Conservation (phyloP, 225 moss, liverwort and hornwort species). For the Sphagnum contortum region DNA sequence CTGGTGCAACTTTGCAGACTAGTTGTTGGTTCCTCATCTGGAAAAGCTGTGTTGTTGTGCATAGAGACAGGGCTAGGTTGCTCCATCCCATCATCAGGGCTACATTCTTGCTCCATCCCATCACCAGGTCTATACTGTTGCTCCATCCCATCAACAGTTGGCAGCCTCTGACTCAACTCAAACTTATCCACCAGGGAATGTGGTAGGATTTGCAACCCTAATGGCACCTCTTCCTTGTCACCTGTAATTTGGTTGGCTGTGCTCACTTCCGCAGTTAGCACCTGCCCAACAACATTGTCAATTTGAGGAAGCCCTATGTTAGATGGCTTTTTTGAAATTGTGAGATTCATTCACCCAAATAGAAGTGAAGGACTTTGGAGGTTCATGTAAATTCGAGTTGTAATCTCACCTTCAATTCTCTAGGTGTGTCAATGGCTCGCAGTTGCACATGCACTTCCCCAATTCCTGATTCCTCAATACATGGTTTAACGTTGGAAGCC, state of each 20-base stretch:
- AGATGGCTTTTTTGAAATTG: no score
- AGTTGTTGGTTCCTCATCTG: slow-evolving; percentile 43
- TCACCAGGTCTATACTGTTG: slow-evolving; percentile 24
- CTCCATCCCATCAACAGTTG: slow-evolving; percentile 29
- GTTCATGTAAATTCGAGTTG: no score
- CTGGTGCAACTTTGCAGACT: slow-evolving; percentile 17
- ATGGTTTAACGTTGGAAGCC: no score
- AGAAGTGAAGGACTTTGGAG: no score
- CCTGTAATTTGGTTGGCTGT: no score
- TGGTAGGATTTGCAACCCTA: slow-evolving; percentile 35
- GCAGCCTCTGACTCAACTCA: slow-evolving; percentile 15
- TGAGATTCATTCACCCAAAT: no score
- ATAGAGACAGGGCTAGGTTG: slow-evolving; percentile 43
- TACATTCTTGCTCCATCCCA: no score
- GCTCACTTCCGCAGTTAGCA: no score
- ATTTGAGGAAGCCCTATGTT: no score
- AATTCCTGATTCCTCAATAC: no score
- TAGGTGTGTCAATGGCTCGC: slow-evolving; percentile 13
- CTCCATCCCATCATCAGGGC: no score
- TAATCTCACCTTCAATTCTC: neutral
- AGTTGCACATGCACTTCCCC: slow-evolving; percentile 1
- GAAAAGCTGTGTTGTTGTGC: slow-evolving; percentile 40
- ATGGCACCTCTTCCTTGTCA: slow-evolving; percentile 10
- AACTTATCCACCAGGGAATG: slow-evolving; percentile 24
- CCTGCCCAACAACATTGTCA: no score